phyloP scores from a whole-genome alignment of 768 basidiomycete genomes.

The Neoboletus subvelutipes region DNA sequence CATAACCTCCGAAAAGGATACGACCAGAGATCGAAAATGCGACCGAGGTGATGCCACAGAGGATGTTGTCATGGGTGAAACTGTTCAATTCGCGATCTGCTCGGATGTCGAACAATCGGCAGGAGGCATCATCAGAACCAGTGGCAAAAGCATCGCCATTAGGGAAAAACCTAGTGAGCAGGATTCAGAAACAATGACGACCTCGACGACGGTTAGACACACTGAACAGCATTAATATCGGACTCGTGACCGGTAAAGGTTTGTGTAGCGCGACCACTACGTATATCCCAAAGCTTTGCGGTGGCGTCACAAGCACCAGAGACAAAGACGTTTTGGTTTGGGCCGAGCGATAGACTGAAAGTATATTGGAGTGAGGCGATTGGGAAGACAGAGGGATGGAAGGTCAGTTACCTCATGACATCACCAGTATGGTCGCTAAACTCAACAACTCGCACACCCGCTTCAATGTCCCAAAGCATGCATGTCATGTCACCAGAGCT shows the following conservation, averaged over 20 bases:
- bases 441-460: conserved; percentile 95
- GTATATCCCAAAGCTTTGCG: conserved; percentile 98
- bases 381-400: not conserved
- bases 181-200: conserved; percentile 7
- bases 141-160: conserved; percentile 99
- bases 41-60: conserved; percentile 98
- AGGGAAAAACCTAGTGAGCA: conserved; percentile 84
- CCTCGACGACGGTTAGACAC: conserved; percentile 35
- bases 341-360: conserved; percentile 85
- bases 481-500: conserved; percentile 99
- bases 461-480: conserved; percentile 99
- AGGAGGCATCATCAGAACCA: conserved; percentile 98
- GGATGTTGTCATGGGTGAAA: conserved; percentile 97
- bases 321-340: conserved; percentile 95
- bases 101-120: conserved; percentile 95
- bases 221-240: conserved; percentile 99
- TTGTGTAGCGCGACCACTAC: conserved; percentile 95
- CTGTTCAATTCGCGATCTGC: conserved; percentile 96
- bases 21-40: conserved; percentile 98
- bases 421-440: conserved; percentile 99
- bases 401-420: conserved; percentile 86
- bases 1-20: conserved; percentile 97
- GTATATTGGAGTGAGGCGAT: conserved; percentile 11
- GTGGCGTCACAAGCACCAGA: conserved; percentile 99
- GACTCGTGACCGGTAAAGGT: conserved; percentile 99